Base-by-base conservation (phyloP, 306 rosid genomes). In the Trifolium subterraneum region DNA sequence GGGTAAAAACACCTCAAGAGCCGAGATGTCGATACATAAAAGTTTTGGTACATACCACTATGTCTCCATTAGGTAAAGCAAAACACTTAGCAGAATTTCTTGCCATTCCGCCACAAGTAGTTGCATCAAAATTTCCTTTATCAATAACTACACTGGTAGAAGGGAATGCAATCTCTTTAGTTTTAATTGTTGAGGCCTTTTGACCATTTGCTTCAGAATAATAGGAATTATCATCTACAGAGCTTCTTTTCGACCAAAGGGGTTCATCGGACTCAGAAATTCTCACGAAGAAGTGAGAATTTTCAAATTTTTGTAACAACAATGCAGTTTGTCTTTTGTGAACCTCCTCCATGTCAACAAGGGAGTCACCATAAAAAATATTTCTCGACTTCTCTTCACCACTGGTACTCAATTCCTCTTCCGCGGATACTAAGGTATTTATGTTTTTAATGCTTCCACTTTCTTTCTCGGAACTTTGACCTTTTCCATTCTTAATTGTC, bases 251-350 rank as follows among this genome's bases (percentile, higher is more conserved):
- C 16, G 96, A 87, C 99, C 99, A 94, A 80, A 92, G 95, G 42
- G 87, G 78, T 64, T 88, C 92, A 51, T 81, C 64, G 7, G 87
- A 88, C 56, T 94, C 99, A 18, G 95, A 87, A 80, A 94, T 86
- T 78, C 99, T 90, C 75, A 88, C 95, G 87, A 94, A 94, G 87
- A 90, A 92, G 83, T 87, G 93, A 64, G 99, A 91, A 81, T 86
- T 87, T 84, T 94, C 93, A 85, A 90, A 86, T 50, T 86, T 88
- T 75, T 88, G 86, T 86, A 94, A 77, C 76, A 93, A 61, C 20
- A 73, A 66, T 38, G 82, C 88, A 20, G 96, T 90, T 75, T 85
- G 85, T 54, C 91, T 86, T 72, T 74, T 88, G 74, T 85, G 90
- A 74, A 76, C 90, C 82, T 88, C 90, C 82, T 88, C 95, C 90